These are phyloP conservation scores for Umbelopsis isabellina DNA, from an alignment of 192 early-diverging fungal species.

Conservation along the genomic window DNA sequence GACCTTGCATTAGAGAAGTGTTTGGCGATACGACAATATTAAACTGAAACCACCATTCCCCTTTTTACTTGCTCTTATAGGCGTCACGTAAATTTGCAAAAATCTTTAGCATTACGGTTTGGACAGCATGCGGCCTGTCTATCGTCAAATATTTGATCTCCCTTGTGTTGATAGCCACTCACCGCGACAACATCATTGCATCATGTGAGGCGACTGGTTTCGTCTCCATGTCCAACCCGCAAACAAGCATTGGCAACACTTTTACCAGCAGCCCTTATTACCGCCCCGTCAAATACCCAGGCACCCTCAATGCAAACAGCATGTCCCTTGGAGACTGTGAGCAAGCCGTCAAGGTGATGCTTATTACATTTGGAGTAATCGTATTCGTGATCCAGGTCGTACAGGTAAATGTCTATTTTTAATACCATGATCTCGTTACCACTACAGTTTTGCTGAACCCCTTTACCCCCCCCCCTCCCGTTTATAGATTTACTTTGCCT, in stretches of 20 bases:
- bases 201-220: conserved; percentile 34
- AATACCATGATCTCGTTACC: not conserved
- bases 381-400: conserved; percentile 32
- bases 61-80: conserved; percentile 7
- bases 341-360: conserved; percentile 19
- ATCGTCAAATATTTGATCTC: conserved; percentile 36
- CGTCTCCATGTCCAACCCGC: conserved; percentile 31
- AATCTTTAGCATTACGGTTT: conserved; percentile 37
- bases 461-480: not conserved
- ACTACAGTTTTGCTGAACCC: not conserved
- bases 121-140: conserved; percentile 35
- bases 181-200: conserved; percentile 23
- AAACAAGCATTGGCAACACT: conserved; percentile 16
- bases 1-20: not conserved
- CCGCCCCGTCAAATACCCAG: conserved; percentile 36
- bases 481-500: conserved; percentile 37
- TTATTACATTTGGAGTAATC: conserved; percentile 29
- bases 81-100: conserved; percentile 39
- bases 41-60: not conserved
- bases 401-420: conserved; percentile 29
- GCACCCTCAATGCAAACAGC: conserved; percentile 31
- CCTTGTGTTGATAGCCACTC: conserved; percentile 29
- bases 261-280: conserved; percentile 31
- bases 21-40: no score
- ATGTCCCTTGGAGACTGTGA: conserved; percentile 21